These are phyloP conservation scores for Saccharomyces kudriavzevii DNA, from an alignment of 805 yeast species.

Conservation along the genomic window DNA sequence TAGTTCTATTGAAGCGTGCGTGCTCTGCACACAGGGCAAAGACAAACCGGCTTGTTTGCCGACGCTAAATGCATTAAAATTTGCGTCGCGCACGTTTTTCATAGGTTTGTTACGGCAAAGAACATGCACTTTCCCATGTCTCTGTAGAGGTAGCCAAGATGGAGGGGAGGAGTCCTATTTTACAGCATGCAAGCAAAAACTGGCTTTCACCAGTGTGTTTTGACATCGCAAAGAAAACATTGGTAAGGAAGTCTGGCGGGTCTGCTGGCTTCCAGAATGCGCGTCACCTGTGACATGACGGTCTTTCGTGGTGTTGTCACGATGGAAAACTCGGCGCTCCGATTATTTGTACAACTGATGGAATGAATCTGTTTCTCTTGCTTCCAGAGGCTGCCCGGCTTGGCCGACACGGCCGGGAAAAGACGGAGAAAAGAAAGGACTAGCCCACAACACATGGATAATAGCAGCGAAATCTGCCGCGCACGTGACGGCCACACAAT, in stretches of 20 bases:
- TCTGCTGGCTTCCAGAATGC: not conserved
- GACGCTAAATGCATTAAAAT: not conserved
- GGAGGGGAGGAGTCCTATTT: not conserved
- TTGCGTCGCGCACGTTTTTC: not conserved
- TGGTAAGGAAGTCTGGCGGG: not conserved
- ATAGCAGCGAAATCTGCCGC: not conserved
- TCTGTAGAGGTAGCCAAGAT: not conserved
- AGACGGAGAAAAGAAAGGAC: not conserved
- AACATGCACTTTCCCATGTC: not conserved
- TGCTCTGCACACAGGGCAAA: too few relatives aligned
- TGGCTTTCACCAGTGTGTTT: too few relatives aligned
- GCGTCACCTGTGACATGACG: not conserved
- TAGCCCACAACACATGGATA: not conserved
- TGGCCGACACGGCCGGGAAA: not conserved
- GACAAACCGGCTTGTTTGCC: too few relatives aligned
- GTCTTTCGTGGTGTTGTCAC: not conserved
- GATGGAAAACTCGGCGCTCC: not conserved
- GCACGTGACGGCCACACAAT: not conserved
- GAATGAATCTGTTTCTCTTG: not conserved
- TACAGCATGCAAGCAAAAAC: not conserved
- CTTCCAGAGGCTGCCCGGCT: not conserved
- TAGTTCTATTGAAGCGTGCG: too few relatives aligned
- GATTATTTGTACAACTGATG: not conserved
- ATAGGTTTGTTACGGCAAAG: not conserved
- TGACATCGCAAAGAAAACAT: not conserved